These are phyloP conservation scores for Thozetella sp. DNA, from an alignment of 495 filamentous ascomycete species.

Conservation along the genomic window DNA sequence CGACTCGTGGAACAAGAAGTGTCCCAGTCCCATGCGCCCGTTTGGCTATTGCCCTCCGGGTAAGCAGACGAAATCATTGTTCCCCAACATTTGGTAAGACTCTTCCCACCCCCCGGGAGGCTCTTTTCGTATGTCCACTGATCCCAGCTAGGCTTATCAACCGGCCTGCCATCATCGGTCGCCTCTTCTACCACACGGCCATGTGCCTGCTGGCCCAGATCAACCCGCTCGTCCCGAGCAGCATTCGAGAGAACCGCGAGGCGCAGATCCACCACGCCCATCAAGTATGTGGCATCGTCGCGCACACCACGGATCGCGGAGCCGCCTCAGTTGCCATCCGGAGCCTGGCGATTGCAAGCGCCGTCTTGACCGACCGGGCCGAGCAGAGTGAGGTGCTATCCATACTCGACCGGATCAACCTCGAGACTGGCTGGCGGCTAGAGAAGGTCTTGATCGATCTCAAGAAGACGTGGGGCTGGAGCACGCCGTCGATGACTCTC, in stretches of 20 bases:
- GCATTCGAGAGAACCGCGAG: constrained; percentile 67
- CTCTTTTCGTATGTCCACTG: constrained; percentile 10
- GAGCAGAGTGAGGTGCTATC: constrained; percentile 85
- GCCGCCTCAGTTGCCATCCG: constrained; percentile 77
- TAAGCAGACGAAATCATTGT: constrained; percentile 68
- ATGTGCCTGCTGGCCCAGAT: constrained; percentile 79
- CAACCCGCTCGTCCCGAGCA: constrained; percentile 59
- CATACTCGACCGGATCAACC: constrained; percentile 74
- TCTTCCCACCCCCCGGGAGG: background rate
- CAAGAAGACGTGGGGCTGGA: constrained; percentile 79
- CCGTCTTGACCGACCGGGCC: constrained; percentile 63
- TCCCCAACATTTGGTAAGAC: constrained; percentile 85
- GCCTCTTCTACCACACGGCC: constrained; percentile 89
- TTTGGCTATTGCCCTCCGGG: constrained; percentile 75
- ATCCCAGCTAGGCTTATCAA: constrained; percentile 73
- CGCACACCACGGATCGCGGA: constrained; percentile 79
- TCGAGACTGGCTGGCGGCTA: constrained; percentile 78
- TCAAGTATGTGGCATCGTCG: constrained; percentile 84
- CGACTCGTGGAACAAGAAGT: constrained; percentile 75
- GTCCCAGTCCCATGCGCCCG: constrained; percentile 86
- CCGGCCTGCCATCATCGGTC: constrained; percentile 75
- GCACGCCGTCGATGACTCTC: background rate
- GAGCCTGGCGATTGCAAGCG: constrained; percentile 78
- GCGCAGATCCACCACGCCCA: constrained; percentile 73
- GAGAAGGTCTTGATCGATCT: constrained; percentile 69